Evolutionary conservation across 1,284 basidiomycete genomes (phyloP).

Genomic region (Cutaneotrichosporon sp.): DNA sequence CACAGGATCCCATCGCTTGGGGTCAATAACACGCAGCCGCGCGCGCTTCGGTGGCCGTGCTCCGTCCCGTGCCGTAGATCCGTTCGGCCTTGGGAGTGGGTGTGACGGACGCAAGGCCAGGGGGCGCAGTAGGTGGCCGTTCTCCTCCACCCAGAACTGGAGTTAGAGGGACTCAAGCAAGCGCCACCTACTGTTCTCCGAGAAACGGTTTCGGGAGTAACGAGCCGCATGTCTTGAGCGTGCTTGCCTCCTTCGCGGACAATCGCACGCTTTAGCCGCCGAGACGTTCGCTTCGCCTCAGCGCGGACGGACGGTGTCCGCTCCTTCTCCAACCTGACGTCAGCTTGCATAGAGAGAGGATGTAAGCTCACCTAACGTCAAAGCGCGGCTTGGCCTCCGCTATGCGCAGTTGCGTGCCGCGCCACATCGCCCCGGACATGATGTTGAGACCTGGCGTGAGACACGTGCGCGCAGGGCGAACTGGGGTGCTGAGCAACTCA

Average conservation of each 20-base stretch:
- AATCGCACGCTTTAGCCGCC: conserved; percentile 9
- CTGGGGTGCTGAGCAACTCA: conserved; percentile 11
- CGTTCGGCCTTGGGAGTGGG: conserved; percentile 20
- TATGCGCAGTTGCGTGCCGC: conserved; percentile 42
- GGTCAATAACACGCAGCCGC: conserved; percentile 35
- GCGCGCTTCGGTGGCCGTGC: conserved; percentile 18
- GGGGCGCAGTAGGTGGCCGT: conserved; percentile 34
- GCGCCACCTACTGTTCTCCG: conserved; percentile 1
- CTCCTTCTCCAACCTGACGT: conserved; percentile 22
- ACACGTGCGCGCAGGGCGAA: not conserved
- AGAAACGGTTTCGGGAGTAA: conserved; percentile 19
- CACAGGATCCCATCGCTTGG: conserved; percentile 20
- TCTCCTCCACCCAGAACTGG: conserved; percentile 38
- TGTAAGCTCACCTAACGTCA: conserved; percentile 17
- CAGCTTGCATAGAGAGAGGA: not conserved
- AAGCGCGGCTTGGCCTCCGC: conserved; percentile 42
- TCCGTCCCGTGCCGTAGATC: not conserved
- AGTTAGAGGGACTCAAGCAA: not conserved
- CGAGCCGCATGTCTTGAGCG: conserved; percentile 41
- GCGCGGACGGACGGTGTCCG: conserved; percentile 16
- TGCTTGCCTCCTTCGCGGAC: conserved; percentile 33
- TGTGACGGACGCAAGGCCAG: conserved; percentile 38
- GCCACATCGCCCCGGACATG: conserved; percentile 46
- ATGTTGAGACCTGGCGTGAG: conserved; percentile 40
- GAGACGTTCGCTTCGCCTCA: conserved; percentile 8